Evolutionary conservation across 2,329 filamentous ascomycete genomes (phyloP).

Genomic region (Trichophyton simii): DNA sequence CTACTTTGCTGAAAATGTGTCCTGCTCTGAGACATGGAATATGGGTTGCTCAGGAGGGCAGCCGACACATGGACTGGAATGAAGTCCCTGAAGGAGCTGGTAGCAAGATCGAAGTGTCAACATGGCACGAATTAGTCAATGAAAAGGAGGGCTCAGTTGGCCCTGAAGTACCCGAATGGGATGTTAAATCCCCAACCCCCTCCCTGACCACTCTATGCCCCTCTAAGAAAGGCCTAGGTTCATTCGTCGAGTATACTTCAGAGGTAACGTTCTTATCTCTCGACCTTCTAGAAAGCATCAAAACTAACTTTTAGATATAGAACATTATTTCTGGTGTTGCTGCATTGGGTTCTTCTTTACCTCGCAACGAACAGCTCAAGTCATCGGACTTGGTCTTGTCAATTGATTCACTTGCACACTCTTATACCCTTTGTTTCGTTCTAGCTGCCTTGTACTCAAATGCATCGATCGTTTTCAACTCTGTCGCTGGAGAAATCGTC

Average conservation of each 20-base stretch:
- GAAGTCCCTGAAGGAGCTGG: constrained; percentile 68
- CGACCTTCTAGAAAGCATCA: neutral
- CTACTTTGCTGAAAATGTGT: constrained; percentile 56
- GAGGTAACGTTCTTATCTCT: constrained; percentile 29
- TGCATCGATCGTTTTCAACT: constrained; percentile 75
- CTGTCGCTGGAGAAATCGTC: constrained; percentile 61
- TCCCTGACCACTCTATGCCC: constrained; percentile 34
- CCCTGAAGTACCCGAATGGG: constrained; percentile 51
- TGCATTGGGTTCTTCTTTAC: constrained; percentile 63
- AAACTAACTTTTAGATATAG: constrained; percentile 21
- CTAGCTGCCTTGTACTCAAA: constrained; percentile 75
- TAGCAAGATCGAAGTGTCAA: constrained; percentile 64
- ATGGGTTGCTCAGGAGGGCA: constrained; percentile 88
- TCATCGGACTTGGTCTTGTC: constrained; percentile 72
- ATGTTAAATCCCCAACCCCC: constrained; percentile 39
- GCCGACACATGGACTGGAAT: constrained; percentile 89
- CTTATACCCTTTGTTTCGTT: constrained; percentile 67
- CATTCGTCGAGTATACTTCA: constrained; percentile 73
- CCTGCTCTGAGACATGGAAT: constrained; percentile 63
- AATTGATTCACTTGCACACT: constrained; percentile 65
- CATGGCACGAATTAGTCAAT: constrained; percentile 81
- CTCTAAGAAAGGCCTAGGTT: constrained; percentile 37
- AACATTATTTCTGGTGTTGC: constrained; percentile 84
- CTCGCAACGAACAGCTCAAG: constrained; percentile 59
- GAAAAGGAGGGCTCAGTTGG: constrained; percentile 50